Conservation (phyloP, 139 green algal species). For the Chlorella ohadii region DNA sequence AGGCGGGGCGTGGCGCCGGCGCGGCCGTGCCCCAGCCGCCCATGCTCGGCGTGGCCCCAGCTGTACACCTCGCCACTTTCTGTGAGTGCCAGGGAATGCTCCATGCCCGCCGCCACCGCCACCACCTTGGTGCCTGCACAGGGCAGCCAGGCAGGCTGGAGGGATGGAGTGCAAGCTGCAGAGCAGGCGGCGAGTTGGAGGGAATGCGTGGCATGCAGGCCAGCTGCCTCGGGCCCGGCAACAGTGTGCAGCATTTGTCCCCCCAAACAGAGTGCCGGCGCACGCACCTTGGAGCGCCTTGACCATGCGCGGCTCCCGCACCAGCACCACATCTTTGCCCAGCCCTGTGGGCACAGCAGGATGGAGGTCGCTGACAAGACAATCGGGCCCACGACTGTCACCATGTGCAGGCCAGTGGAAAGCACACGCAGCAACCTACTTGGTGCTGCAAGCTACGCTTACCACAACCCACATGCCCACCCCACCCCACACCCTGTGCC, state of each 20-base stretch:
- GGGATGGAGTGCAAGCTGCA: not conserved
- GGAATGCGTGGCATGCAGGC: not conserved
- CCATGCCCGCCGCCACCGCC: slow-evolving; percentile 60
- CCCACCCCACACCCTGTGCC: no score
- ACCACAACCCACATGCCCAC: no score
- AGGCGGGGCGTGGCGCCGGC: slow-evolving; percentile 24
- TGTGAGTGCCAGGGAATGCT: slow-evolving; percentile 77
- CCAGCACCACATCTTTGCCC: slow-evolving; percentile 32
- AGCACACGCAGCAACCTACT: no score
- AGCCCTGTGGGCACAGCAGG: slow-evolving; percentile 32
- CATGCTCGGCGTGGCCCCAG: slow-evolving; percentile 67
- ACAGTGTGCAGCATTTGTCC: no score
- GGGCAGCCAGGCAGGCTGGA: not conserved
- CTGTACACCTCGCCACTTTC: slow-evolving; percentile 77
- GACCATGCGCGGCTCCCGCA: slow-evolving; percentile 22
- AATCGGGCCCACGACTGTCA: no score
- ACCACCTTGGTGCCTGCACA: slow-evolving; percentile 24
- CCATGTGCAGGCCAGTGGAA: no score
- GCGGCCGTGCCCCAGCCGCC: slow-evolving; percentile 72
- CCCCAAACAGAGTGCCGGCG: not conserved
- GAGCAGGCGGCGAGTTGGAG: not conserved
- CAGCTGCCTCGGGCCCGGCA: no score
- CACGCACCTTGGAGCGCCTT: slow-evolving; percentile 14
- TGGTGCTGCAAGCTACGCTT: no score
- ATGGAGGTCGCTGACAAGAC: no score